Conservation (phyloP, 495 filamentous ascomycete genomes). For the Diplogelasinospora grovesii region DNA sequence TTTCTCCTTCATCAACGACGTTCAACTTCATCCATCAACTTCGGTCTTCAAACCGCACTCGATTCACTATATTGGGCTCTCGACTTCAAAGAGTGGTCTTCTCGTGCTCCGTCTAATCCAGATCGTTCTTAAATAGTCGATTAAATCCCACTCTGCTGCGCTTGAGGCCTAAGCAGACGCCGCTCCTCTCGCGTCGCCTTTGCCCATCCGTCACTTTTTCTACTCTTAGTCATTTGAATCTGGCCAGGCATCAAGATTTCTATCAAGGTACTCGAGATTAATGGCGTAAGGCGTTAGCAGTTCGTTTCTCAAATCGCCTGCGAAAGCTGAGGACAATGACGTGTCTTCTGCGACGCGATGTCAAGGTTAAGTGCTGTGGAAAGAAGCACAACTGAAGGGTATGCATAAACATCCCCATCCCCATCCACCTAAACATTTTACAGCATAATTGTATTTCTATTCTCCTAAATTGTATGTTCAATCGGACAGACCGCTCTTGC, state of each 20-base stretch:
- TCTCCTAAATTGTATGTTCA: slow-evolving; percentile 21
- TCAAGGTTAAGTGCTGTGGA: slow-evolving; percentile 11
- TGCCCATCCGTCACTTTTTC: slow-evolving; percentile 11
- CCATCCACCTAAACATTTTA: slow-evolving; percentile 13
- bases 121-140: slow-evolving; percentile 2
- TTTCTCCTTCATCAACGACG: slow-evolving; percentile 26
- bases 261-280: slow-evolving; percentile 18
- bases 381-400: slow-evolving; percentile 18
- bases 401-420: slow-evolving; percentile 23
- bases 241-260: slow-evolving; percentile 8
- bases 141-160: too few relatives aligned
- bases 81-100: not conserved
- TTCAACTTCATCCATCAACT: slow-evolving; percentile 8
- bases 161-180: slow-evolving; percentile 7
- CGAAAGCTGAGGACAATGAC: slow-evolving; percentile 17
- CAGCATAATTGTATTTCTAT: slow-evolving; percentile 19
- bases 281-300: slow-evolving; percentile 20
- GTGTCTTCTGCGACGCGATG: slow-evolving; percentile 18
- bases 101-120: not conserved
- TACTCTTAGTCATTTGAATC: slow-evolving; percentile 17
- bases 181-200: slow-evolving; percentile 7
- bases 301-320: slow-evolving; percentile 13
- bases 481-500: slow-evolving; percentile 17
- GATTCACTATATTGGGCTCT: slow-evolving; percentile 2
- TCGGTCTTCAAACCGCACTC: slow-evolving; percentile 6